Evolutionary conservation across 257 asterid species (phyloP), one percentile per base, ranked within the genome.

Genomic region (Striga asiatica): DNA sequence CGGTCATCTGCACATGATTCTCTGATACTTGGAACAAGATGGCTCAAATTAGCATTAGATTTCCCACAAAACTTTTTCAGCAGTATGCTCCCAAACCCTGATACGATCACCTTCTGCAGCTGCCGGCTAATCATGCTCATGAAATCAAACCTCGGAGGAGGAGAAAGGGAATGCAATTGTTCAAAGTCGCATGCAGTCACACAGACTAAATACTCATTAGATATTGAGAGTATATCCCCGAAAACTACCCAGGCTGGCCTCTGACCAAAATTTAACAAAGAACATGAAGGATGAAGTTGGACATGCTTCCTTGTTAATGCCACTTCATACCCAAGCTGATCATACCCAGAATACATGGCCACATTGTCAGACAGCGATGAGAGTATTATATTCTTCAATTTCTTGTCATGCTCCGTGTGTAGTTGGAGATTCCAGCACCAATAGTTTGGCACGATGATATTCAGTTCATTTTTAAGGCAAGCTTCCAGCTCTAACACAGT

Each of bases 341-440:
- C 97, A 70, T 80, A 76, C 53, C 98, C 98, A 13, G 97, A 82
- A 74, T 80, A 87, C 85, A 91, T 70, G 29, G 98, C 97, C 66
- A 87, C 89, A 68, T 87, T 91, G 69, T 88, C 98, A 2, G 88
- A 62, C 69, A 87, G 76, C 12, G 93, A 72, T 64, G 95, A 69
- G 39, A 91, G 85, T 56, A 91, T 77, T 21, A 80, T 66, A 48
- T 70, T 66, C 72, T 80, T 74, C 77, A 91, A 72, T 8, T 50
- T 67, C 50, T 54, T 69, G 39, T 87, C 95, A 64, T 77, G 67
- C 66, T 72, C 77, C 20, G 76, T 43, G 25, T 46, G 42, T 68
- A n/a, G 55, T 22, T 69, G 75, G 18, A 94, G 94, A 28, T 71
- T 29, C 98, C 98, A 91, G 47, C 29, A 51, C 97, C 97, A 91